Evolutionary conservation across 1,284 basidiomycete species (phyloP).

Genomic region (Nidula niveotomentosa): DNA sequence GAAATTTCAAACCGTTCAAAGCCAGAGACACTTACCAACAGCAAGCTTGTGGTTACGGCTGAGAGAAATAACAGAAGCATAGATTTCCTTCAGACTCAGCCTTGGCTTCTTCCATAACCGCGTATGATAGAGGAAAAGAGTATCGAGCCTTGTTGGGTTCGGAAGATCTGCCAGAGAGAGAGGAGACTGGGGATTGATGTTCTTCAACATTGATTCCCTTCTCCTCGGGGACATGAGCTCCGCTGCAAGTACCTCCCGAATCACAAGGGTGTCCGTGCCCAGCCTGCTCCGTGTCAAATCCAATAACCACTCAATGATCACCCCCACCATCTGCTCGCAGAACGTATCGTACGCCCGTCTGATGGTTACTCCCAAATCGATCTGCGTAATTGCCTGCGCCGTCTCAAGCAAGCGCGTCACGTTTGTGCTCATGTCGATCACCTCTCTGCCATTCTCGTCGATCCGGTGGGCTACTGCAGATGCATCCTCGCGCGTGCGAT

Average conservation of each 20-base stretch:
- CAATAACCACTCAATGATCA: slow-evolving; percentile 84
- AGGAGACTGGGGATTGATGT: slow-evolving; percentile 30
- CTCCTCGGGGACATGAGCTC: slow-evolving; percentile 68
- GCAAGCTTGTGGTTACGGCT: slow-evolving; percentile 77
- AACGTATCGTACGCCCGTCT: slow-evolving; percentile 89
- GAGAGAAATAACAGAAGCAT: slow-evolving; percentile 75
- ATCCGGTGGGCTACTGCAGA: slow-evolving; percentile 65
- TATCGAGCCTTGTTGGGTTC: slow-evolving; percentile 66
- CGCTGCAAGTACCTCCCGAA: slow-evolving; percentile 72
- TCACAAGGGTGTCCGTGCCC: slow-evolving; percentile 62
- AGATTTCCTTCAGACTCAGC: slow-evolving; percentile 79
- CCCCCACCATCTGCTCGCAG: slow-evolving; percentile 82
- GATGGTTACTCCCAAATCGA: slow-evolving; percentile 92
- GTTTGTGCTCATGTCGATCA: slow-evolving; percentile 79
- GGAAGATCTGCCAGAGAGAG: slow-evolving; percentile 49
- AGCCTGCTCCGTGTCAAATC: slow-evolving; percentile 78
- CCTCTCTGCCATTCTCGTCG: slow-evolving; percentile 85
- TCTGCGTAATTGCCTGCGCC: slow-evolving; percentile 80
- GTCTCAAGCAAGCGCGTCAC: slow-evolving; percentile 74
- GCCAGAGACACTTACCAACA: slow-evolving; percentile 57
- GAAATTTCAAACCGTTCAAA: background rate
- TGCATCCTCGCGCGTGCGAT: slow-evolving; percentile 63
- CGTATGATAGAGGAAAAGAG: slow-evolving; percentile 77
- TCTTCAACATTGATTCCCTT: slow-evolving; percentile 40
- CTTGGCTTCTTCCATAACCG: slow-evolving; percentile 85